These are phyloP conservation scores for Prunella vulgaris DNA, from an alignment of 257 asterid genomes.

Conservation along the genomic window DNA sequence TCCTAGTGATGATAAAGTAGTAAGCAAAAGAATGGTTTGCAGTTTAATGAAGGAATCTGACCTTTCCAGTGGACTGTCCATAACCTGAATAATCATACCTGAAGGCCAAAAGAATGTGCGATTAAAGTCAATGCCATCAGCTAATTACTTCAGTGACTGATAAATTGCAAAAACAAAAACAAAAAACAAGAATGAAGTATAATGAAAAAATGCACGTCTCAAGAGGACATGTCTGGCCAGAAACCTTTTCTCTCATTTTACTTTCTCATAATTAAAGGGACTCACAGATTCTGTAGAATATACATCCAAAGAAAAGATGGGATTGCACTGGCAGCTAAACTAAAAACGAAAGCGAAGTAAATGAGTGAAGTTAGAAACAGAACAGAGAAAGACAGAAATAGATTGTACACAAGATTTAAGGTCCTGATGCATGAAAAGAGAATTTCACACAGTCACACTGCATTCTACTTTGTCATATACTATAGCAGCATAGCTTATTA, in stretches of 20 bases:
- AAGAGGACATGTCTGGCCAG: neutral
- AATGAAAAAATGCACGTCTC: neutral
- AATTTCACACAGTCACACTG: neutral
- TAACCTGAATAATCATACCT: constrained; percentile 99
- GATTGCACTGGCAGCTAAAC: neutral
- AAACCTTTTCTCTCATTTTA: neutral
- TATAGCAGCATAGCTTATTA: too few relatives aligned
- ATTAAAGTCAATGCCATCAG: constrained; percentile 12
- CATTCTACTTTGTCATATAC: neutral
- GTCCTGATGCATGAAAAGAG: neutral
- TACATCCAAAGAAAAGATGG: neutral
- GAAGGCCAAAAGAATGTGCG: constrained; percentile 21
- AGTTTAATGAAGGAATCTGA: constrained; percentile 37
- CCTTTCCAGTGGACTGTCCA: constrained; percentile 98
- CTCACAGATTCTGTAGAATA: neutral
- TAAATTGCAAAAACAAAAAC: neutral
- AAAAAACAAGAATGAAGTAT: neutral
- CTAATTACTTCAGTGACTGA: neutral
- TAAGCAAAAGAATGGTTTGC: neutral
- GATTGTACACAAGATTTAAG: neutral
- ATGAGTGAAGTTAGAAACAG: neutral
- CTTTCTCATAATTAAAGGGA: constrained; percentile 1
- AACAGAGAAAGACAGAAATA: neutral
- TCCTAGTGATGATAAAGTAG: neutral
- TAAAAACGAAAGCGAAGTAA: neutral